Conservation (phyloP, 129 eudicot genomes). For the Flaveria sonorensis region DNA sequence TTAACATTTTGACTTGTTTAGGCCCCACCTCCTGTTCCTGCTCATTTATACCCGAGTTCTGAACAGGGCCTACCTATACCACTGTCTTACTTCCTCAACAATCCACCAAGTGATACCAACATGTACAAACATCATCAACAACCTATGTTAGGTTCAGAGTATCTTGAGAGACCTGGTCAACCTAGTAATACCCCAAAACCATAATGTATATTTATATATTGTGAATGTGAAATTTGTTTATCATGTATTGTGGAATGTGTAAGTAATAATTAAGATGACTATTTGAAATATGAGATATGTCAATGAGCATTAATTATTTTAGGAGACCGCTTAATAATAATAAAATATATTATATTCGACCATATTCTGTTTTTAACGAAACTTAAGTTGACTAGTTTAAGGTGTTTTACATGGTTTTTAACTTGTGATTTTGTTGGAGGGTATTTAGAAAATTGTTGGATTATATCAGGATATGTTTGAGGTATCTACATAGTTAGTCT, state of each 20-base stretch:
- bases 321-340: too few relatives aligned
- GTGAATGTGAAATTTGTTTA: too few relatives aligned
- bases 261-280: too few relatives aligned
- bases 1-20: slow-evolving; percentile 27
- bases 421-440: slow-evolving; percentile 8
- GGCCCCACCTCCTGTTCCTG: slow-evolving; percentile 33
- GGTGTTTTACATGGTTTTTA: slow-evolving; percentile 29
- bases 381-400: background rate
- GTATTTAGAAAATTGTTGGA: slow-evolving; percentile 29
- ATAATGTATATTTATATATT: too few relatives aligned
- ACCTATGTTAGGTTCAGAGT: slow-evolving; percentile 49
- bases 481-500: slow-evolving; percentile 22
- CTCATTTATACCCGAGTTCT: slow-evolving; percentile 48
- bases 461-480: slow-evolving; percentile 20
- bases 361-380: too few relatives aligned
- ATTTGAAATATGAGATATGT: too few relatives aligned
- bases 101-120: slow-evolving; percentile 48
- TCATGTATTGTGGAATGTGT: too few relatives aligned
- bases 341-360: too few relatives aligned
- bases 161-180: slow-evolving; percentile 88
- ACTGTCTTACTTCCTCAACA: slow-evolving; percentile 61
- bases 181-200: slow-evolving; percentile 27
- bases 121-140: slow-evolving; percentile 46
- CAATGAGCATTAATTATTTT: too few relatives aligned
- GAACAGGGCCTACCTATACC: slow-evolving; percentile 68